phyloP scores from a whole-genome alignment of 1,139 yeast genomes.

The Tardiomyces depauwii region DNA sequence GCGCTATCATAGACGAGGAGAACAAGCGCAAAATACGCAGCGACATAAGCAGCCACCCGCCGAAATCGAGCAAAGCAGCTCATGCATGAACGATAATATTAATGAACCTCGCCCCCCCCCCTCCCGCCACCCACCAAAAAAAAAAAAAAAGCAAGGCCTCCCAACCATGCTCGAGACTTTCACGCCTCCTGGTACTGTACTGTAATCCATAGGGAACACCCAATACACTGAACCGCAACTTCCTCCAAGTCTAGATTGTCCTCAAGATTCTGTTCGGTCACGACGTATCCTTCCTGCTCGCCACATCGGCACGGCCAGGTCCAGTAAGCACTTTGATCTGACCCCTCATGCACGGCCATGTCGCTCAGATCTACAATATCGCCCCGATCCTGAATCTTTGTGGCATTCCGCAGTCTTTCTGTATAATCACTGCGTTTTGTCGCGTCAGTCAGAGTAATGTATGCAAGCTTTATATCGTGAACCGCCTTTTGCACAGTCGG shows the following conservation, averaged over 20 bases:
- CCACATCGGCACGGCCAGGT: conserved; percentile 59
- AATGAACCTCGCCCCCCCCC: too few species aligned
- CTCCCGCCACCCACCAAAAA: too few species aligned
- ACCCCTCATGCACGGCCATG: conserved; percentile 18
- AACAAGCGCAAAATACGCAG: not conserved
- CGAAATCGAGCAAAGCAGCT: too few species aligned
- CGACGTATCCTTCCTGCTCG: conserved; percentile 38
- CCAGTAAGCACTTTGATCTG: conserved; percentile 29
- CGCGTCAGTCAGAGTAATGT: conserved; percentile 36
- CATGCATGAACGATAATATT: too few species aligned
- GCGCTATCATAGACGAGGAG: conserved; percentile 35
- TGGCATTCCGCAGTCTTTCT: conserved; percentile 30
- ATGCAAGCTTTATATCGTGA: conserved; percentile 48
- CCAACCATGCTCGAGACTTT: too few species aligned
- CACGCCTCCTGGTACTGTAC: conserved; percentile 38
- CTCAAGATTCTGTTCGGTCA: conserved; percentile 52
- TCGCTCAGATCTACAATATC: conserved; percentile 58
- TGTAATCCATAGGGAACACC: conserved; percentile 77
- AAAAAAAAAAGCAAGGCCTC: too few species aligned
- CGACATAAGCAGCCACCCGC: too few species aligned
- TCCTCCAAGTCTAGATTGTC: conserved; percentile 44
- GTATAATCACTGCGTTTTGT: conserved; percentile 39
- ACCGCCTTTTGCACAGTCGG: conserved; percentile 15
- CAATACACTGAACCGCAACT: conserved; percentile 62
- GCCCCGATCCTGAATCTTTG: conserved; percentile 18